Base-by-base conservation (phyloP, 148 eudicot species). In the Polygonum aviculare region DNA sequence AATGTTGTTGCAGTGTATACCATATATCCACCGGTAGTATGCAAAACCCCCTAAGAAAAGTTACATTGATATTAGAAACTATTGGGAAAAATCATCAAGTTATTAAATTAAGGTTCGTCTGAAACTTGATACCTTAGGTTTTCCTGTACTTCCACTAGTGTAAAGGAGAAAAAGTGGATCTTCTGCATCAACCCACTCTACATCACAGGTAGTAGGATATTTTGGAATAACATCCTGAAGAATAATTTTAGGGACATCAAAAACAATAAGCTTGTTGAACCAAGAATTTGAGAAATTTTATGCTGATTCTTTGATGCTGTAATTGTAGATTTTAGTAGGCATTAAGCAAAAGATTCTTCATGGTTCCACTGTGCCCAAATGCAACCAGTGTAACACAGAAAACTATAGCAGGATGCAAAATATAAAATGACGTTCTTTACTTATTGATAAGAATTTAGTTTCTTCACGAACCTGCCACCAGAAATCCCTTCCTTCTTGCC, bases 21-120 rank as follows among this genome's bases (percentile, higher is more conserved):
- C 99, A 96, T 96, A 87, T 96, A 96, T 76, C 99, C 99, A 72
- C 99, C 99, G 74, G 99, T 96, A 77, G 99, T 96, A 82, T 96
- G 99, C 80, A 96, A 54, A 77, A 96, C 99, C 76, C 99, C 99
- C 99, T 93, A 71, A 74, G 45, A 78, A 78, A 75, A 67, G 73
- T 48, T 16, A 22, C 63, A 79, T 31, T 41, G 21, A 48, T 44
- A 72, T 72, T 41, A 72, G 67, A 35, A 63, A 77, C 57, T 5
- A 41, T 22, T 62, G 49, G 15, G 45, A 62, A 69, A 83, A 48
- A 38, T 9, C 49, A 49, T 31, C 77, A 67, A 72, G 69, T 35
- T 74, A 60, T 71, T 71, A 51, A 6, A 45, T 55, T 63, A 16
- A 77, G 36, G 41, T 50, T 76, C 70, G 26, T 22, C 41, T 62